phyloP scores from a whole-genome alignment of 495 filamentous ascomycete species.

The Baudoinia panamericana region DNA sequence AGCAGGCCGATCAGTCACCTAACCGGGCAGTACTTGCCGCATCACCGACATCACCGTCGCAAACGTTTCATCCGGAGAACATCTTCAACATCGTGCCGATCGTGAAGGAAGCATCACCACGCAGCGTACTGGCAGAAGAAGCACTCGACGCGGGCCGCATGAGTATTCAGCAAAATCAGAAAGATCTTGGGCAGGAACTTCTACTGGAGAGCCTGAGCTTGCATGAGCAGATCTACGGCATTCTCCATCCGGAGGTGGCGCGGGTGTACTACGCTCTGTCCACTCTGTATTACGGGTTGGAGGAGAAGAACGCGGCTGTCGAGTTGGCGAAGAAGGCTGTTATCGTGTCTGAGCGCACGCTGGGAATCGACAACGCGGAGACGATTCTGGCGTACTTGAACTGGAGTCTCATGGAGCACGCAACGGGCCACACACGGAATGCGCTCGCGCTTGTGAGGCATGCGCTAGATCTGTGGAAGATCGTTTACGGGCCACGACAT shows the following conservation, averaged over 20 bases:
- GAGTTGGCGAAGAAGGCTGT: conserved; percentile 94
- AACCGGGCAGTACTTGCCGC: conserved; percentile 40
- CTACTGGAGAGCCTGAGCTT: conserved; percentile 88
- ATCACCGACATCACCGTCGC: conserved; percentile 35
- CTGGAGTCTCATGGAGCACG: conserved; percentile 87
- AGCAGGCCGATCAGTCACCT: conserved; percentile 38
- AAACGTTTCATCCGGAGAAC: conserved; percentile 71
- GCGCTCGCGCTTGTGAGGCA: conserved; percentile 81
- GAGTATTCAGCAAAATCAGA: conserved; percentile 85
- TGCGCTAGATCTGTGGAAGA: conserved; percentile 89
- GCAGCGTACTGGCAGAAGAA: conserved; percentile 81
- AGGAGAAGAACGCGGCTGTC: conserved; percentile 88
- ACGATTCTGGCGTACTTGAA: conserved; percentile 92
- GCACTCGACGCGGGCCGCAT: conserved; percentile 90
- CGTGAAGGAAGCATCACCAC: conserved; percentile 82
- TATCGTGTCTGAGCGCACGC: conserved; percentile 86
- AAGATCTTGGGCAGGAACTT: conserved; percentile 90
- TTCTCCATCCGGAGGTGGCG: conserved; percentile 92
- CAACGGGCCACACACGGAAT: conserved; percentile 68
- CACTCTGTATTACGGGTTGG: conserved; percentile 87
- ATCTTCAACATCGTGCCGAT: conserved; percentile 83
- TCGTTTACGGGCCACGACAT: conserved; percentile 85
- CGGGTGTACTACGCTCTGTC: conserved; percentile 89
- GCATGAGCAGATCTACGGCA: conserved; percentile 97
- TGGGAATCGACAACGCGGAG: conserved; percentile 87